Evolutionary conservation across 2,329 filamentous ascomycete species (phyloP), one percentile per base, ranked within the genome.

Genomic region (Arthrobotrys conoides): DNA sequence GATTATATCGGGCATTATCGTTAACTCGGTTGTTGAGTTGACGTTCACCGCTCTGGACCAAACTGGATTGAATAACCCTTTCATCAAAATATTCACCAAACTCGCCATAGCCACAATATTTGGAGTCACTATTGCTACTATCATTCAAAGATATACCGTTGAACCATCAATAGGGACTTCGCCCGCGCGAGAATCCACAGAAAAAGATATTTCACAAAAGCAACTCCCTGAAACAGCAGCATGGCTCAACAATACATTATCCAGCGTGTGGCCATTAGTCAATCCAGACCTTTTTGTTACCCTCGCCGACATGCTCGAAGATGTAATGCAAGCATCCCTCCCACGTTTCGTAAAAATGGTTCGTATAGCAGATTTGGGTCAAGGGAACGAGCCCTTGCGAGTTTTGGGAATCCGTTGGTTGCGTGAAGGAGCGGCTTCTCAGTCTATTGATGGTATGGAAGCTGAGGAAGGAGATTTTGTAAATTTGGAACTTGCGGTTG

Each of bases 401-500:
- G 91, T 93, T 71, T 87, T 93, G 0, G 91, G 92, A 2, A 85
- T 94, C 44, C 87, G 90, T 64, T 93, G 91, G 90, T 85, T 94
- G 1, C 91, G 91, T 0, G 91, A 90, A 0, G 91, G 90, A 24
- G 91, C 91, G 12, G 91, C 91, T 3, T 83, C 85, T 27, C 82
- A 85, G 27, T 20, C 68, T 16, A 85, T 86, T 80, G 87, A 90
- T 81, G 90, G 90, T 0, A 91, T 93, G 90, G 90, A 92, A 81
- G 91, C 90, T 1, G 91, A 93, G 83, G 91, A 93, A 82, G 91
- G 91, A 10, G 91, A 93, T 80, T 93, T 93, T 81, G 88, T 93
- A 83, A 94, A 94, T 82, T 84, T 94, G 66, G 92, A 94, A 82
- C 85, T 93, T 16, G 91, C 91, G 0, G 91, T 94, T 81, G 90